phyloP scores from a whole-genome alignment of 257 asterid species.

The Solanum appendiculatum region DNA sequence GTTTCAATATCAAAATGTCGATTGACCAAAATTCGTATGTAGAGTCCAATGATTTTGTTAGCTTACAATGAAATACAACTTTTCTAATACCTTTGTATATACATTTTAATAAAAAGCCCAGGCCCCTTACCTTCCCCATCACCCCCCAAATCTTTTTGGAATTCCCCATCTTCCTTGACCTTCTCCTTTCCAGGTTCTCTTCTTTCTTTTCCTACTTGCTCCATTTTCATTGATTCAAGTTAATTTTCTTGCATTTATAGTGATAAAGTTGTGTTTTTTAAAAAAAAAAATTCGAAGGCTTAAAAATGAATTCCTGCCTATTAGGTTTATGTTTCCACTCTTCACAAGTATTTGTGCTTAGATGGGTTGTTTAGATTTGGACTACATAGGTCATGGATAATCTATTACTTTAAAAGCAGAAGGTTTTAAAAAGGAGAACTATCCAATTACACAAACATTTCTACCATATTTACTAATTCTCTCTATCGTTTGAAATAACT shows the following conservation, averaged over 20 bases:
- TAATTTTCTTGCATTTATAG: no score
- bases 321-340: not conserved
- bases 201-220: no score
- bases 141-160: no score
- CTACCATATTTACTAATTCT: no score
- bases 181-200: no score
- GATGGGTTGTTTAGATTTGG: not conserved
- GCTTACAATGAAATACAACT: not conserved
- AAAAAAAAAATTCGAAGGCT: no score
- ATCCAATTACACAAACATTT: no score
- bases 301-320: not conserved
- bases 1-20: not conserved
- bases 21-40: not conserved
- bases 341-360: not conserved
- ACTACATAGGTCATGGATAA: not conserved
- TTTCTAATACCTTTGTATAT: not conserved
- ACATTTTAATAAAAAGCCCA: not conserved
- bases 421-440: not conserved
- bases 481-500: not conserved
- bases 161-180: no score
- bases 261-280: not conserved
- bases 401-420: not conserved
- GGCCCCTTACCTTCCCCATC: no score
- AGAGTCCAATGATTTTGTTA: not conserved
- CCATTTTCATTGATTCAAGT: not conserved